Base-by-base conservation (phyloP, 2,329 filamentous ascomycete species). In the Spiromastix sp. region DNA sequence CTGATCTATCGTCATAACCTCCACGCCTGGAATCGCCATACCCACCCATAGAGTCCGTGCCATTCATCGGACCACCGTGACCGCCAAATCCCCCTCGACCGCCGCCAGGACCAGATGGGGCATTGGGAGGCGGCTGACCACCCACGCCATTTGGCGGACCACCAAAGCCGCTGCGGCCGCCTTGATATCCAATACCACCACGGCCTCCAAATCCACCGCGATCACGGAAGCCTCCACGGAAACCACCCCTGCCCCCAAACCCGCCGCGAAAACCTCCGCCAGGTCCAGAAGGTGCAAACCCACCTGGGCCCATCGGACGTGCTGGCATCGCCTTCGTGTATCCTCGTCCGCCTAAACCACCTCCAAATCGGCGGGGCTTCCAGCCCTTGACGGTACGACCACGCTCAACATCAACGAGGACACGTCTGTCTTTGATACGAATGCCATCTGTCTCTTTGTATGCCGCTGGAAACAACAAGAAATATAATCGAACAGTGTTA, bases 351-450 rank as follows among this genome's bases (percentile, higher is more conserved):
- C 91, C 91, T 2, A 95, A 74, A 30, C 91, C 91, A 46, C 91
- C 91, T 39, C 89, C 91, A 34, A 93, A 81, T 44, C 91, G 81
- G 48, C 84, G 80, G 42, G 91, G 91, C 54, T 84, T 82, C 91
- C 91, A 98, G 32, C 82, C 85, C 54, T 84, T 83, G 26, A 95
- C 85, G 20, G 91, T 96, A 48, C 91, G 81, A 47, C 91, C 91
- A 54, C 91, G 80, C 64, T 98, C 91, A 42, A 96, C 89, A 56
- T 98, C 91, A 52, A 96, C 86, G 55, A 94, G 77, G 52, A 96
- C 84, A 50, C 81, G 79, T 54, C 89, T 79, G 56, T 93, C 87
- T 58, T 86, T 93, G 65, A 98, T 94, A 48, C 81, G 79, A 54
- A 94, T 82, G 46, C 85, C 85, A 71, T 96, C 87, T 46, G 74